Percentiles rank a stretch among this genome's conserved stretches.
Conservation (phyloP, 106 monocot species). For the Hemerocallis citrina region DNA sequence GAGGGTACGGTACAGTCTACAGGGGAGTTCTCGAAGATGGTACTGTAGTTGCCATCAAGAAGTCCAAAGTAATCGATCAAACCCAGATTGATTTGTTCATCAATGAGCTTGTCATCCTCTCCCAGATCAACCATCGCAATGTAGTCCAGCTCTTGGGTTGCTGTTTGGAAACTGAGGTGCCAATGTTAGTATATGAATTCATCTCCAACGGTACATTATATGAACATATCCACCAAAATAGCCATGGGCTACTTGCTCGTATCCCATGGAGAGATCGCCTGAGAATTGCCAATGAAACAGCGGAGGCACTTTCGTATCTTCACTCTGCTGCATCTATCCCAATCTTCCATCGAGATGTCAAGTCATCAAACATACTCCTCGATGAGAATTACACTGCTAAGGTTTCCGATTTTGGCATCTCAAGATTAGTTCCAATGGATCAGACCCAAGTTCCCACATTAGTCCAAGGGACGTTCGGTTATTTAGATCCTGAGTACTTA, state of each 20-base stretch:
- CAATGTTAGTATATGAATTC: slow-evolving; percentile 48
- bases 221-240: slow-evolving; percentile 5
- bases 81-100: slow-evolving; percentile 42
- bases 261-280: slow-evolving; percentile 19
- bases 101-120: slow-evolving; percentile 43
- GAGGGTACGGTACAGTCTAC: slow-evolving; percentile 46
- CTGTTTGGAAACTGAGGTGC: slow-evolving; percentile 42
- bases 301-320: slow-evolving; percentile 35
- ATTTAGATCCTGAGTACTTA: slow-evolving; percentile 42
- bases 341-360: slow-evolving; percentile 43
- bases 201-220: slow-evolving; percentile 30
- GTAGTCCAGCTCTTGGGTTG: slow-evolving; percentile 46
- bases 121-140: slow-evolving; percentile 34
- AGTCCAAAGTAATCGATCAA: slow-evolving; percentile 27
- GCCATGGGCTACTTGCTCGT: background rate
- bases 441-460: slow-evolving; percentile 30
- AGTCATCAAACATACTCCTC: slow-evolving; percentile 33
- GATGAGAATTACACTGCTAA: slow-evolving; percentile 8
- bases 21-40: slow-evolving; percentile 17
- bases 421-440: slow-evolving; percentile 26
- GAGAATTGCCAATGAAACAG: slow-evolving; percentile 29
- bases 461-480: slow-evolving; percentile 46
- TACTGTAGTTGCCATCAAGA: slow-evolving; percentile 36
- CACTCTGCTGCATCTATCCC: slow-evolving; percentile 18
- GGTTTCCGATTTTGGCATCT: slow-evolving; percentile 39